Conservation (phyloP, 805 yeast species). For the Kodamaea hsintzibuensis region DNA sequence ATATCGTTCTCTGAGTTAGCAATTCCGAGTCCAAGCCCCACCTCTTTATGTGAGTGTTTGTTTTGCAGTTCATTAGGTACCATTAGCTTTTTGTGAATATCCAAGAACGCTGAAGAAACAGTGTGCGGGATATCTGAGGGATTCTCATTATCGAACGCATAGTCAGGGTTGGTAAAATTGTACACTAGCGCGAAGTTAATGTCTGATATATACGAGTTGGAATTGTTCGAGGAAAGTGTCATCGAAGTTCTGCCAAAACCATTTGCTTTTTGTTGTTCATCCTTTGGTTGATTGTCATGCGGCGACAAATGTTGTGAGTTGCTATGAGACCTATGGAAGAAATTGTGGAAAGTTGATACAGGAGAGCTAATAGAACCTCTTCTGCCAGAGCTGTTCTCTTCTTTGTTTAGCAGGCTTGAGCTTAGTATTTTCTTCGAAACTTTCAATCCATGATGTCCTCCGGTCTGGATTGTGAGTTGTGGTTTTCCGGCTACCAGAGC, state of each 20-base stretch:
- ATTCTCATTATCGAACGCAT: conserved; percentile 24
- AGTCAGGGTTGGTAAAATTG: conserved; percentile 36
- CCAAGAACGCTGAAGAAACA: conserved; percentile 17
- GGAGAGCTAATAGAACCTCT: conserved; percentile 32
- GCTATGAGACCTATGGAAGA: conserved; percentile 32
- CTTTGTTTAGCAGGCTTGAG: conserved; percentile 18
- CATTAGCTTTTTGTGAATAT: conserved; percentile 31
- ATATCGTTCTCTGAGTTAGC: conserved; percentile 1
- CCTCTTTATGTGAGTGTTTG: conserved; percentile 20
- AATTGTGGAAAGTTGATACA: conserved; percentile 31
- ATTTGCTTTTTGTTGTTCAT: conserved; percentile 14
- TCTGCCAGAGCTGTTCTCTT: conserved; percentile 12
- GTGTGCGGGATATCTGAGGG: conserved; percentile 13
- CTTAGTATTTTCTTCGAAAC: conserved; percentile 26
- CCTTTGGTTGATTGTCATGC: conserved; percentile 16
- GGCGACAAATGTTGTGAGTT: conserved; percentile 13
- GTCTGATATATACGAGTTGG: conserved; percentile 35
- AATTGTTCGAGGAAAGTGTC: conserved; percentile 35
- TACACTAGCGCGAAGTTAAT: conserved; percentile 30
- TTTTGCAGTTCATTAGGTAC: conserved; percentile 34
- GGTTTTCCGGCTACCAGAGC: conserved; percentile 14
- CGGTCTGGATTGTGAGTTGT: conserved; percentile 35
- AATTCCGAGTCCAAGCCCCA: conserved; percentile 22
- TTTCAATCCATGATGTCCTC: conserved; percentile 24
- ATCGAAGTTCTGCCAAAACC: conserved; percentile 22